Percentiles rank a stretch among this genome's conserved stretches.
phyloP scores from a whole-genome alignment of 1,139 yeast species.

The Nakaseomyces delphensis region DNA sequence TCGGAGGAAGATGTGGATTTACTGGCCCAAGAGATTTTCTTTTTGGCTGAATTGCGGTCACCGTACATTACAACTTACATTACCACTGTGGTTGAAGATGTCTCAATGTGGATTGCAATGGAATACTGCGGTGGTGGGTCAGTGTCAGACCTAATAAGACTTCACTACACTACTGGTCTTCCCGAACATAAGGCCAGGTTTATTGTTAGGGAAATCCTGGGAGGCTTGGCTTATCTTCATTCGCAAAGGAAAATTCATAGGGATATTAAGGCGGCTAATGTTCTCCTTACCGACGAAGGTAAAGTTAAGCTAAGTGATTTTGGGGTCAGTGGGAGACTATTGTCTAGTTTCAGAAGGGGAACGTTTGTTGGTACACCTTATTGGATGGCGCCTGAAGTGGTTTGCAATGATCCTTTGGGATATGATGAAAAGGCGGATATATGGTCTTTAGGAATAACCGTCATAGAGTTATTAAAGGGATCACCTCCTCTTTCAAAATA shows the following conservation, averaged over 20 bases:
- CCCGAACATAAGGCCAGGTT: constrained; percentile 52
- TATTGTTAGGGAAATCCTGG: constrained; percentile 50
- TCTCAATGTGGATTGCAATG: constrained; percentile 80
- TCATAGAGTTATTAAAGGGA: constrained; percentile 66
- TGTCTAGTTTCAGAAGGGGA: constrained; percentile 50
- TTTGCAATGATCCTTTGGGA: constrained; percentile 39
- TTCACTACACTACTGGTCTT: constrained; percentile 38
- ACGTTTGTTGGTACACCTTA: constrained; percentile 87
- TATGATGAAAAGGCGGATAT: constrained; percentile 77
- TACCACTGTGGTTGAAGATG: constrained; percentile 54
- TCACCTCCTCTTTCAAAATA: constrained; percentile 59
- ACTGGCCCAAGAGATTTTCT: constrained; percentile 64
- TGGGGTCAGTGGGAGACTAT: constrained; percentile 77
- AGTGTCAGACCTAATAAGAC: constrained; percentile 62
- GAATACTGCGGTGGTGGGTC: constrained; percentile 92
- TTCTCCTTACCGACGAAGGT: constrained; percentile 55
- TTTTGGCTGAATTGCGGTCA: constrained; percentile 57
- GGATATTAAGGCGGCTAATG: constrained; percentile 78
- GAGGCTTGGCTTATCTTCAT: constrained; percentile 65
- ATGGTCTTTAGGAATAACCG: constrained; percentile 82
- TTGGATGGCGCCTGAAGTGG: constrained; percentile 93
- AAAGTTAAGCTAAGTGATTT: constrained; percentile 71
- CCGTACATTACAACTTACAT: constrained; percentile 56
- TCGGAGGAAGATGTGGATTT: constrained; percentile 63
- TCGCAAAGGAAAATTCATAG: constrained; percentile 69